Percentiles rank a stretch among this genome's conserved stretches.
phyloP scores from a whole-genome alignment of 2,329 filamentous ascomycete genomes.

The Fusarium brevicatenulatum region DNA sequence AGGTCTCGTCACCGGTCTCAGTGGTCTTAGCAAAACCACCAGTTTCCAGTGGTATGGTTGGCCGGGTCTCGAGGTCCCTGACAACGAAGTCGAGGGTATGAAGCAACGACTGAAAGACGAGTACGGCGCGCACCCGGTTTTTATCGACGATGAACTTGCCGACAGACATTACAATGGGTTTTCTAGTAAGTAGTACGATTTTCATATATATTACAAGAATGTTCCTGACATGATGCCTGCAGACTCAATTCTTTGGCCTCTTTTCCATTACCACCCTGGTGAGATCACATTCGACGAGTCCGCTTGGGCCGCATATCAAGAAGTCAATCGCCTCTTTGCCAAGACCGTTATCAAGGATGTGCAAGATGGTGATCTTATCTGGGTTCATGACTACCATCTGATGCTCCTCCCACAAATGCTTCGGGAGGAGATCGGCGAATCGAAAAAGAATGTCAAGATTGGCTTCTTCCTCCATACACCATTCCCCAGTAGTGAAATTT shows the following conservation, averaged over 20 bases:
- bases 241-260: conserved; percentile 98
- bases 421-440: conserved; percentile 83
- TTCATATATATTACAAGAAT: neutral
- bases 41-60: conserved; percentile 99
- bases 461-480: conserved; percentile 98
- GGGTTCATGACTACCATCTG: conserved; percentile 98
- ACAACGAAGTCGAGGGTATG: conserved; percentile 79
- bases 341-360: conserved; percentile 88
- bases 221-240: conserved; percentile 20
- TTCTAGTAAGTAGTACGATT: conserved; percentile 73
- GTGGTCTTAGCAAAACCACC: conserved; percentile 89
- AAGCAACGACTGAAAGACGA: conserved; percentile 84
- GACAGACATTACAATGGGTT: conserved; percentile 98
- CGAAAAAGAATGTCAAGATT: conserved; percentile 93
- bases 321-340: conserved; percentile 93
- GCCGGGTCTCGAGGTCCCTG: conserved; percentile 92
- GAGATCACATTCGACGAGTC: conserved; percentile 98
- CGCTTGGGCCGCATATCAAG: conserved; percentile 91
- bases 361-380: conserved; percentile 92
- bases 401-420: conserved; percentile 98
- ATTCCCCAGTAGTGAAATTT: conserved; percentile 96
- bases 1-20: conserved; percentile 92
- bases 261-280: conserved; percentile 98
- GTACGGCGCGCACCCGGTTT: conserved; percentile 90
- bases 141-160: conserved; percentile 91